Percentiles rank a stretch among this genome's conserved stretches.
Conservation (phyloP, 2,329 filamentous ascomycete species). For the Arthrobotrys sphaeroides region DNA sequence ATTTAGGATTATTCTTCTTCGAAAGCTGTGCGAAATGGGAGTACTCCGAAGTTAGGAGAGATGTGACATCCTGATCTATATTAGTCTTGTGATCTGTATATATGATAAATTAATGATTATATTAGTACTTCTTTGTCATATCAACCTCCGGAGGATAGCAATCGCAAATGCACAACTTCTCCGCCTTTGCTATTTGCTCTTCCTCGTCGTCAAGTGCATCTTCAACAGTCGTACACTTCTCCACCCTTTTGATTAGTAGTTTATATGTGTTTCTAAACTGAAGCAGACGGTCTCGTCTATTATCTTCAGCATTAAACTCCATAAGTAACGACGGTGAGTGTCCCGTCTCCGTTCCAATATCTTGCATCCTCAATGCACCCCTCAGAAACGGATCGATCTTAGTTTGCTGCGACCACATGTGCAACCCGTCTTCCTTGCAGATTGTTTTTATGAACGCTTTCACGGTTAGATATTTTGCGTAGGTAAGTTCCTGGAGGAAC, state of each 20-base stretch:
- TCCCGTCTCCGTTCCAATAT: not conserved
- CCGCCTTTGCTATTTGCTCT: not conserved
- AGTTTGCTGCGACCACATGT: not conserved
- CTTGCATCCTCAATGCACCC: not conserved
- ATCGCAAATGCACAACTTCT: not conserved
- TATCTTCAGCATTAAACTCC: not conserved
- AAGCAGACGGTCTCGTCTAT: not conserved
- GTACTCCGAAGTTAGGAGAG: too few relatives aligned
- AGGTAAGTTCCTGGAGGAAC: not conserved
- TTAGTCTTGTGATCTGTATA: too few relatives aligned
- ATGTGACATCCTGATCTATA: too few relatives aligned
- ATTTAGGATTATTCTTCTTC: too few relatives aligned
- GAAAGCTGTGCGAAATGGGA: too few relatives aligned
- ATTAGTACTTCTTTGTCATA: not conserved
- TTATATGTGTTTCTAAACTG: not conserved
- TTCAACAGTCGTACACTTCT: not conserved
- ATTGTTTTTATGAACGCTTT: not conserved
- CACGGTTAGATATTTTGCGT: not conserved
- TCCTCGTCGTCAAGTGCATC: not conserved
- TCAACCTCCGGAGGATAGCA: not conserved
- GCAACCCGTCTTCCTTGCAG: not conserved
- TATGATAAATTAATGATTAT: too few relatives aligned
- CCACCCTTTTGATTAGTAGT: not conserved
- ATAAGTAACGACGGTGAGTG: not conserved
- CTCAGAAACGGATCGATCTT: not conserved